These are phyloP conservation scores for Ophiostoma piceae DNA, from an alignment of 2,329 filamentous ascomycete genomes.

Conservation along the genomic window DNA sequence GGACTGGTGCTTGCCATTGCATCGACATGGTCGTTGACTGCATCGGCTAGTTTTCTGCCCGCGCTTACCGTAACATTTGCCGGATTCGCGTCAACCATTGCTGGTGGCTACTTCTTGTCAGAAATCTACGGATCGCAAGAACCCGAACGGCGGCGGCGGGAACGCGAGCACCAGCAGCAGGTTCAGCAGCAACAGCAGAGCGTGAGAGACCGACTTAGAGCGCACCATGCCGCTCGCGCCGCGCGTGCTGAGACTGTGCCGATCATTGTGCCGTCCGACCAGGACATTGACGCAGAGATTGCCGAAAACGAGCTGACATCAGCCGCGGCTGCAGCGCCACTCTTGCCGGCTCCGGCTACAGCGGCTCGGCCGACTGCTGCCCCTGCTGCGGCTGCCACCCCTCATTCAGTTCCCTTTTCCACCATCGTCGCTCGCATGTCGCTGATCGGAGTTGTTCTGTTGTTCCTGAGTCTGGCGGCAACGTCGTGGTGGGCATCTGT, in stretches of 20 bases:
- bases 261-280: slow-evolving; percentile 58
- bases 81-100: slow-evolving; percentile 52
- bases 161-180: slow-evolving; percentile 34
- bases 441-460: slow-evolving; percentile 49
- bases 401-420: slow-evolving; percentile 42
- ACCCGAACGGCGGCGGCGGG: slow-evolving; percentile 46
- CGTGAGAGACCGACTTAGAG: slow-evolving; percentile 15
- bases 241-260: not conserved
- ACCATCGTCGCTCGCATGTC: slow-evolving; percentile 54
- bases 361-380: slow-evolving; percentile 30
- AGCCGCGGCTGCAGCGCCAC: slow-evolving; percentile 34
- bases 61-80: slow-evolving; percentile 50
- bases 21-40: slow-evolving; percentile 52
- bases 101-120: slow-evolving; percentile 53
- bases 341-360: slow-evolving; percentile 28
- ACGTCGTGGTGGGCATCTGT: slow-evolving; percentile 54
- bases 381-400: slow-evolving; percentile 29
- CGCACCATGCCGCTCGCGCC: slow-evolving; percentile 31
- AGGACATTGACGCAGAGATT: slow-evolving; percentile 59
- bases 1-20: slow-evolving; percentile 54
- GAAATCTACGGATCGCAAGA: slow-evolving; percentile 60
- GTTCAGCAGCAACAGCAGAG: slow-evolving; percentile 31
- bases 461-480: slow-evolving; percentile 56
- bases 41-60: slow-evolving; percentile 52
- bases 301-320: slow-evolving; percentile 36